A percentile compares a stretch with the other conserved stretches of the same genome.
Conservation (phyloP, 1,284 basidiomycete species). For the Moniliella sp. region DNA sequence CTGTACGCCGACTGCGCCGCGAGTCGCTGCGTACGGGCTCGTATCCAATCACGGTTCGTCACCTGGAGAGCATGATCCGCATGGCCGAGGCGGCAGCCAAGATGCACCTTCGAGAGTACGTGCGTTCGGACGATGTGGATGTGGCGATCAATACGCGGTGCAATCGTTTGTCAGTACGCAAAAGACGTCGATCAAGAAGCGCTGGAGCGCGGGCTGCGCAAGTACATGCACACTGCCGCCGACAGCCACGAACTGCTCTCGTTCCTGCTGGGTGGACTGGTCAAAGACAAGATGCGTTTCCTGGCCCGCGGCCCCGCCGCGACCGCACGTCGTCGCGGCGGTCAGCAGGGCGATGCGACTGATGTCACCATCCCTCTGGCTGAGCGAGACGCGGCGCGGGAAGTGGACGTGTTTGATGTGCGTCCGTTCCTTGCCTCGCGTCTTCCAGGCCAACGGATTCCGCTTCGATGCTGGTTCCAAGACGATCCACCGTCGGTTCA, state of each 20-base stretch:
- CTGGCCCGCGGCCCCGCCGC: slow-evolving; percentile 21
- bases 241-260: slow-evolving; percentile 83
- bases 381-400: slow-evolving; percentile 45
- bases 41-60: slow-evolving; percentile 90
- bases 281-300: slow-evolving; percentile 80
- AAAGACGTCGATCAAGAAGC: slow-evolving; percentile 95
- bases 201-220: slow-evolving; percentile 76
- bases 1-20: slow-evolving; percentile 86
- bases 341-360: too few relatives aligned
- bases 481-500: slow-evolving; percentile 26
- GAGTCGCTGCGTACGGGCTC: slow-evolving; percentile 91
- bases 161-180: slow-evolving; percentile 39
- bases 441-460: slow-evolving; percentile 82
- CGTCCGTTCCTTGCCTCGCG: slow-evolving; percentile 56
- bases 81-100: slow-evolving; percentile 97
- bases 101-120: slow-evolving; percentile 91
- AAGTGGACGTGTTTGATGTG: slow-evolving; percentile 79
- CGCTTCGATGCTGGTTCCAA: slow-evolving; percentile 29
- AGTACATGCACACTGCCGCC: slow-evolving; percentile 77
- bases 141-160: slow-evolving; percentile 70
- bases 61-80: slow-evolving; percentile 93
- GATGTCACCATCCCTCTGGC: slow-evolving; percentile 19
- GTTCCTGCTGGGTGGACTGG: slow-evolving; percentile 74
- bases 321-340: slow-evolving; percentile 29
- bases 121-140: slow-evolving; percentile 85